Conservation (phyloP, 2,329 filamentous ascomycete species). For the Cladosporium velox region DNA sequence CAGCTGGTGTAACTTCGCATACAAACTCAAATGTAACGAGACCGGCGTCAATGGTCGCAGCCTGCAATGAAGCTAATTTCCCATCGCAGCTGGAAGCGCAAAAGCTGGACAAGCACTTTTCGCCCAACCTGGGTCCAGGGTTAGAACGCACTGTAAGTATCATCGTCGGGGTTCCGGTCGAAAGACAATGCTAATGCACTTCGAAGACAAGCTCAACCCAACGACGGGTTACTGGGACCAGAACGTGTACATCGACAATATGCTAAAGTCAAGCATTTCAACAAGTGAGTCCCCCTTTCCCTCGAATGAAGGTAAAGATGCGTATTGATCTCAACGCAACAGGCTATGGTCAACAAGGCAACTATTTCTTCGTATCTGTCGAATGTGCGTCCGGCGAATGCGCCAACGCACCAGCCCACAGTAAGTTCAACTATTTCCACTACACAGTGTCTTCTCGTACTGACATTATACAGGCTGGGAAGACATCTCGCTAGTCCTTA, state of each 20-base stretch:
- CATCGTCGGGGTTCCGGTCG: not conserved
- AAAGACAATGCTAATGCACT: not conserved
- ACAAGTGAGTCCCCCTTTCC: not conserved
- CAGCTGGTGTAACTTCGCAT: constrained; percentile 9
- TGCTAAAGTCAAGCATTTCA: constrained; percentile 1
- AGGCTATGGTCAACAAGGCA: not conserved
- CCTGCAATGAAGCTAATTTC: not conserved
- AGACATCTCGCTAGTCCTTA: constrained; percentile 23
- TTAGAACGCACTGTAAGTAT: constrained; percentile 4
- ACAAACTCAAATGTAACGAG: not conserved
- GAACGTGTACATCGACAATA: not conserved
- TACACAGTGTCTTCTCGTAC: too few species aligned
- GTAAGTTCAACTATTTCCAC: not conserved
- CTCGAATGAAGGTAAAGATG: not conserved
- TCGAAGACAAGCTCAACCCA: constrained; percentile 2
- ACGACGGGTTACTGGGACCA: constrained; percentile 4
- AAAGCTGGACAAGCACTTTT: not conserved
- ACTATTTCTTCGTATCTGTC: constrained; percentile 2
- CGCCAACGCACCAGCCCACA: constrained; percentile 1
- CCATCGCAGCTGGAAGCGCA: not conserved
- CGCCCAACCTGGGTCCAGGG: constrained; percentile 2
- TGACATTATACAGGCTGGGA: constrained; percentile 16
- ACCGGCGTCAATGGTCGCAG: too few species aligned
- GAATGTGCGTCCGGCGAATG: constrained; percentile 5
- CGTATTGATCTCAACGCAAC: not conserved